These are phyloP conservation scores for Russula emetica DNA, from an alignment of 768 basidiomycete genomes.

Conservation along the genomic window DNA sequence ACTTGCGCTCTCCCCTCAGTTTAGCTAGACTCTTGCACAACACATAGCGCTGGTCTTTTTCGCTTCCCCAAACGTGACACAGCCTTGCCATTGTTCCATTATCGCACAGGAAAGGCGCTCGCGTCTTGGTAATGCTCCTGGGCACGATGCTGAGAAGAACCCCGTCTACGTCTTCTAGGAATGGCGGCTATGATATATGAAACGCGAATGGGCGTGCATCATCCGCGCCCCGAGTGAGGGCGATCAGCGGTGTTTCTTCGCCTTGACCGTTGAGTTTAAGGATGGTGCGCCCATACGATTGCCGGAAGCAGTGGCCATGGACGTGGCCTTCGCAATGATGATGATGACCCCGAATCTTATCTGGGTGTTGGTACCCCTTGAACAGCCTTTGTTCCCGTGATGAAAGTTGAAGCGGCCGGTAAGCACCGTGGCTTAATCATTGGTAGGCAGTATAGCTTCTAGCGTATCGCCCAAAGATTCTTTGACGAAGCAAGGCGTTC, in stretches of 20 bases:
- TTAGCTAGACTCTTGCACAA: background rate
- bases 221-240: background rate
- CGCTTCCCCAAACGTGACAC: background rate
- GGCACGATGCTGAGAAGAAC: background rate
- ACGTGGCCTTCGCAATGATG: background rate
- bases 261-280: background rate
- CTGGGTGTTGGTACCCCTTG: background rate
- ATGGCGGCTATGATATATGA: background rate
- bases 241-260: background rate
- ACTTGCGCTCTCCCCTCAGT: constrained; percentile 3
- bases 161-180: background rate
- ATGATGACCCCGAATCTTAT: background rate
- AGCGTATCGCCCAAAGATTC: background rate
- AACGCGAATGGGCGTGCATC: background rate
- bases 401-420: background rate
- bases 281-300: background rate
- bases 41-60: background rate
- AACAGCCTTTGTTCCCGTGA: background rate
- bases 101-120: background rate
- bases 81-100: constrained; percentile 3
- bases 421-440: background rate
- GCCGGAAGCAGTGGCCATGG: background rate
- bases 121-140: background rate
- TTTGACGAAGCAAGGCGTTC: background rate
- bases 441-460: background rate